Evolutionary conservation across 2,329 filamentous ascomycete species (phyloP).

Genomic region (Zalaria sp.): DNA sequence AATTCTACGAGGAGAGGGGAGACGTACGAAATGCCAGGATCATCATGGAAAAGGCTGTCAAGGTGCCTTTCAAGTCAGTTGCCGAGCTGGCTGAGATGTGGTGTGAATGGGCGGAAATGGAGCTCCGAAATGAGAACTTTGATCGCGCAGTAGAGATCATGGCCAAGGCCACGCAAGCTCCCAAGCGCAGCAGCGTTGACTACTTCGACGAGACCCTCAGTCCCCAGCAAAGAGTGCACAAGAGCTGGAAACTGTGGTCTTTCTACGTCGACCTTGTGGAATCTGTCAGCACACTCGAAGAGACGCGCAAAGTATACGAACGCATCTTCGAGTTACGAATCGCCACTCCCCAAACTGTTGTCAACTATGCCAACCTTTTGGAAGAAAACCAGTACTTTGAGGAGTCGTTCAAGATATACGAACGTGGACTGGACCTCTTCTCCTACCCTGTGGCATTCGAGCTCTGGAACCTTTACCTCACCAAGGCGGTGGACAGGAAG

Average conservation of each 20-base stretch:
- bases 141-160: constrained; percentile 90
- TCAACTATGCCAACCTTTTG: constrained; percentile 92
- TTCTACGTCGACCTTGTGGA: constrained; percentile 98
- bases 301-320: constrained; percentile 90
- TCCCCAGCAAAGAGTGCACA: constrained; percentile 92
- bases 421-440: constrained; percentile 93
- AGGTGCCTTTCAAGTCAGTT: constrained; percentile 97
- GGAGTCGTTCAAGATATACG: constrained; percentile 94
- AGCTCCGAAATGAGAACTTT: constrained; percentile 89
- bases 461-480: constrained; percentile 95
- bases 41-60: constrained; percentile 96
- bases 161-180: constrained; percentile 93
- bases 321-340: constrained; percentile 96
- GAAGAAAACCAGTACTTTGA: constrained; percentile 94
- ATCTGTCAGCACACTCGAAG: constrained; percentile 78
- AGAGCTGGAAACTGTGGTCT: constrained; percentile 99
- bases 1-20: constrained; percentile 83
- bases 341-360: constrained; percentile 92
- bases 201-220: constrained; percentile 94
- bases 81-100: constrained; percentile 93
- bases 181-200: constrained; percentile 94
- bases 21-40: constrained; percentile 74
- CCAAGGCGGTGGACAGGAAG: constrained; percentile 90
- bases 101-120: constrained; percentile 99
- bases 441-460: constrained; percentile 97